Evolutionary conservation across 2,329 filamentous ascomycete genomes (phyloP), one percentile per base, ranked within the genome.

Genomic region (Ambrosiella xylebori): DNA sequence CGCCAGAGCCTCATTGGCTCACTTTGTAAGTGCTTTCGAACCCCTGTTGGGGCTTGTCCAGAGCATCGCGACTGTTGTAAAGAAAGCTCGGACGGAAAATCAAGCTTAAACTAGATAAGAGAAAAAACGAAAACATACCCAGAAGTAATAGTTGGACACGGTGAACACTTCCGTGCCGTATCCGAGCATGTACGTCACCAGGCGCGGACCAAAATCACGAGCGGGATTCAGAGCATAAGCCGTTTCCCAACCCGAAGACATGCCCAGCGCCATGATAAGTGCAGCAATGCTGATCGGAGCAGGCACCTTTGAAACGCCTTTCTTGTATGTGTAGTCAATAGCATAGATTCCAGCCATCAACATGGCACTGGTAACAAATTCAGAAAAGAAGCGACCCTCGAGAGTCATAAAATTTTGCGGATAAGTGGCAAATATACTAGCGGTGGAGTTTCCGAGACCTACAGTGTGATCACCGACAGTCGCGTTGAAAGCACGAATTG

Each of bases 161-260:
- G 73, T 75, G 79, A 82, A 88, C 0, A 87, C 84, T 53, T 83
- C 76, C 54, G 67, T 68, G 1, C 82, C 82, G 65, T 88, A 88
- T 1, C 85, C 85, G 57, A 87, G 64, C 65, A 82, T 77, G 65
- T 81, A 85, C 0, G 78, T 77, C 61, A 85, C 78, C 50, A 87
- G 68, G 9, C 84, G 73, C 7, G 84, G 84, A 0, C 82, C 82
- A 65, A 88, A 85, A 63, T 88, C 85, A 68, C 85, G 76, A 44
- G 83, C 84, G 49, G 86, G 68, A 64, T 88, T 88, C 63, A 87
- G 86, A 11, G 84, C 84, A 68, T 85, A 88, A 41, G 84, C 83
- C 1, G 84, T 88, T 67, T 88, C 79, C 82, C 82, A 87, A 6
- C 85, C 85, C 64, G 85, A 87, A 65, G 81, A 85, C 39, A 81